Percentiles rank a stretch among this genome's conserved stretches.
phyloP scores from a whole-genome alignment of 2,329 filamentous ascomycete species.

The Trichoderma sp. region DNA sequence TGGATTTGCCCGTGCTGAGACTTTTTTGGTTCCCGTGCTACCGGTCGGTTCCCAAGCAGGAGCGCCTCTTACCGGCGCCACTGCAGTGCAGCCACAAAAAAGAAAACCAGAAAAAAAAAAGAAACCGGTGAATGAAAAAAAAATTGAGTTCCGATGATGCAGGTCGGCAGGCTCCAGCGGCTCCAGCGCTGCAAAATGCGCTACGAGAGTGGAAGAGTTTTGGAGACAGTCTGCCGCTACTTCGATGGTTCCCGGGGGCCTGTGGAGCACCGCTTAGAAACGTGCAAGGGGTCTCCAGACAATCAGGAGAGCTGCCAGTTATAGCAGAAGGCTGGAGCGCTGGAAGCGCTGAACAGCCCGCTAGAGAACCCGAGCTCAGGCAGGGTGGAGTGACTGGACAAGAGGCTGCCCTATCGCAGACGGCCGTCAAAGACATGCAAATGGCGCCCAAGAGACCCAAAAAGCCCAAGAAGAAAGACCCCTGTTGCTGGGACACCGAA shows the following conservation, averaged over 20 bases:
- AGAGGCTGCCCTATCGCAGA: not conserved
- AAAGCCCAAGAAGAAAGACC: not conserved
- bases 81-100: constrained; percentile 16
- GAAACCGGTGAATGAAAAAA: not conserved
- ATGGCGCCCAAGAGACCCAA: not conserved
- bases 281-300: constrained; percentile 4
- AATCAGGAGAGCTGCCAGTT: constrained; percentile 15
- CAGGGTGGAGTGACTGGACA: not conserved
- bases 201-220: not conserved
- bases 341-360: not conserved
- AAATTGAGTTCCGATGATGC: not conserved
- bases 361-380: not conserved
- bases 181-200: constrained; percentile 1
- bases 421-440: not conserved
- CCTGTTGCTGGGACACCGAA: constrained; percentile 18
- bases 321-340: not conserved
- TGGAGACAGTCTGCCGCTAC: not conserved
- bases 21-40: not conserved
- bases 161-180: not conserved
- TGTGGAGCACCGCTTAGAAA: constrained; percentile 15
- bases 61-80: constrained; percentile 10
- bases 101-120: not conserved
- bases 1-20: not conserved
- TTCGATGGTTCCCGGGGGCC: not conserved
- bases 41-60: not conserved